These are phyloP conservation scores for Pythium guiyangense DNA, from an alignment of 352 stramenopile genomes.

Conservation along the genomic window DNA sequence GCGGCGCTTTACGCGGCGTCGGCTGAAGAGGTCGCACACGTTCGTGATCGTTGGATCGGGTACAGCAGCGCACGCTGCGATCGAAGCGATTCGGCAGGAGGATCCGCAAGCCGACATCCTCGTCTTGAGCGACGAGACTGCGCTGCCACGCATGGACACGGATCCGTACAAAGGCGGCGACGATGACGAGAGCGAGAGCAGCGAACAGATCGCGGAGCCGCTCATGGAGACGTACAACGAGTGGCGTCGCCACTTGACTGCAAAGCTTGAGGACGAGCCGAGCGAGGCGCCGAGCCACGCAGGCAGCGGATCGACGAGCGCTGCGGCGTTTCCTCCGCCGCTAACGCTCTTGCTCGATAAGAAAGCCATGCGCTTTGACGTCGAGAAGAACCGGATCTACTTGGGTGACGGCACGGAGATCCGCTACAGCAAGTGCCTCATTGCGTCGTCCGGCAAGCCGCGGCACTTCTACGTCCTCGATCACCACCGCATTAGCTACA, in stretches of 20 bases:
- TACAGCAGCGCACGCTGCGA: conserved; percentile 86
- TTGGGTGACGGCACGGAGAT: conserved; percentile 79
- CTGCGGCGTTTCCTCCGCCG: conserved; percentile 16
- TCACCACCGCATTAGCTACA: conserved; percentile 75
- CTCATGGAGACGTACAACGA: conserved; percentile 89
- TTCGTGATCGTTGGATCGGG: conserved; percentile 89
- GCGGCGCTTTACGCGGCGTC: conserved; percentile 58
- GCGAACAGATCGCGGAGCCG: conserved; percentile 34
- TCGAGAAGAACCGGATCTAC: conserved; percentile 80
- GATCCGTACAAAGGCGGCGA: conserved; percentile 16
- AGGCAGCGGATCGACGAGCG: background rate
- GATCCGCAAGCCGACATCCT: conserved; percentile 78
- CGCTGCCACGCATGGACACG: conserved; percentile 57
- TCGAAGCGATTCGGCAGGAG: conserved; percentile 88
- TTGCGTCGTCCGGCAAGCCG: conserved; percentile 79
- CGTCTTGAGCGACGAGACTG: conserved; percentile 82
- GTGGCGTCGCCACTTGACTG: conserved; percentile 83
- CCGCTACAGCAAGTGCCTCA: conserved; percentile 83
- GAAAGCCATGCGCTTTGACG: conserved; percentile 74
- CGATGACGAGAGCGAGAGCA: conserved; percentile 8
- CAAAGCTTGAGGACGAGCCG: conserved; percentile 70
- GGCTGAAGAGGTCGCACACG: conserved; percentile 73
- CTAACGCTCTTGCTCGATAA: conserved; percentile 80
- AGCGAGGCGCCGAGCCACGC: conserved; percentile 5
- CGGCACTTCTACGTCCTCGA: conserved; percentile 89